A percentile compares a stretch with the other conserved stretches of the same genome.
phyloP scores from a whole-genome alignment of 2,329 filamentous ascomycete genomes.

The Exserohilum turcica region DNA sequence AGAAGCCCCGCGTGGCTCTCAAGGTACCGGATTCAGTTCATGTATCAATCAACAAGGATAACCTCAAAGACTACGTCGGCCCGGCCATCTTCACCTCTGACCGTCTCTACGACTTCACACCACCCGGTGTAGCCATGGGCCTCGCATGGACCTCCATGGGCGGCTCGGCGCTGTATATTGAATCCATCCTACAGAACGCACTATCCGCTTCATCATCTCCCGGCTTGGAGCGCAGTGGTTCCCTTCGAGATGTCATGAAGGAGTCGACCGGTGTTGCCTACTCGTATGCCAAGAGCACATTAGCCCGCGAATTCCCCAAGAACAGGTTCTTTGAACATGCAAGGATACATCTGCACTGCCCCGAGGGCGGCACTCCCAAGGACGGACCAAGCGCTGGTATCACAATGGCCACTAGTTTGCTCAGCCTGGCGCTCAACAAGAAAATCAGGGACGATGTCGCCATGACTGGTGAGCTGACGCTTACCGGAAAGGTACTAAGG shows the following conservation, averaged over 20 bases:
- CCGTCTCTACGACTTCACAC: conserved; percentile 89
- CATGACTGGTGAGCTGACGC: conserved; percentile 96
- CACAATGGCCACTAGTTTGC: conserved; percentile 93
- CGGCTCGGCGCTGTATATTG: conserved; percentile 93
- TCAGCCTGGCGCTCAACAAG: conserved; percentile 81
- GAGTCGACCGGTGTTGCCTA: conserved; percentile 95
- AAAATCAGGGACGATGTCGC: conserved; percentile 84
- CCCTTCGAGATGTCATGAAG: conserved; percentile 96
- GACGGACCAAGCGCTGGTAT: conserved; percentile 83
- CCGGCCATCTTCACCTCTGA: conserved; percentile 95
- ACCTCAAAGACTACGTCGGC: conserved; percentile 94
- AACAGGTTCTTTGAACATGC: conserved; percentile 98
- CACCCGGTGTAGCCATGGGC: conserved; percentile 95
- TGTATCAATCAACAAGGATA: conserved; percentile 83
- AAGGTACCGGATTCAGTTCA: conserved; percentile 86
- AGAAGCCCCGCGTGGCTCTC: conserved; percentile 73
- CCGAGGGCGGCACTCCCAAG: conserved; percentile 94
- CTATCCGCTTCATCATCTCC: conserved; percentile 75
- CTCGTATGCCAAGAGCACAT: conserved; percentile 88
- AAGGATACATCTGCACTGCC: conserved; percentile 92
- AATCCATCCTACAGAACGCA: conserved; percentile 88
- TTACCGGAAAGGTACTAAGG: conserved; percentile 93
- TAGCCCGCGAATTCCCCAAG: conserved; percentile 82
- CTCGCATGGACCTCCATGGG: conserved; percentile 98
- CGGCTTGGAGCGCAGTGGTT: conserved; percentile 87